These are phyloP conservation scores for Pseudovirgaria hyperparasitica DNA, from an alignment of 2,329 filamentous ascomycete species.

Conservation along the genomic window DNA sequence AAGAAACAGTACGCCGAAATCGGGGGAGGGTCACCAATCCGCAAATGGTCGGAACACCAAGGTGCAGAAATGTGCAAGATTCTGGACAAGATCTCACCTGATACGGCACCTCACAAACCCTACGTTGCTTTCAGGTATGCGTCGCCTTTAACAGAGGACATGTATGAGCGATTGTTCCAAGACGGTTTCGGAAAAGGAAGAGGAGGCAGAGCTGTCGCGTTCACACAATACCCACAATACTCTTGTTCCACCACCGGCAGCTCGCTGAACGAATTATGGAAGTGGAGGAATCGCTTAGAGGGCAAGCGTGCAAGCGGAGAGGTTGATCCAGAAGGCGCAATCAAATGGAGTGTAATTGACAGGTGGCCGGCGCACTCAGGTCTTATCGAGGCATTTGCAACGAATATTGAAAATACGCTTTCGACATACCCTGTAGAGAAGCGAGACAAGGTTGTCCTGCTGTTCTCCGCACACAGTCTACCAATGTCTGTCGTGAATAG, in stretches of 20 bases:
- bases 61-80: slow-evolving; percentile 94
- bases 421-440: slow-evolving; percentile 72
- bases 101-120: slow-evolving; percentile 91
- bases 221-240: slow-evolving; percentile 97
- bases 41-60: slow-evolving; percentile 96
- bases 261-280: slow-evolving; percentile 95
- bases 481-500: slow-evolving; percentile 97
- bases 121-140: slow-evolving; percentile 98
- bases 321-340: slow-evolving; percentile 49
- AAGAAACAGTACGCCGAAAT: slow-evolving; percentile 91
- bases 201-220: slow-evolving; percentile 88
- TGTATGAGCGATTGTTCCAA: slow-evolving; percentile 68
- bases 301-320: slow-evolving; percentile 50
- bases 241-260: slow-evolving; percentile 95
- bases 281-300: slow-evolving; percentile 82
- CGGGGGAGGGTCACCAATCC: slow-evolving; percentile 92
- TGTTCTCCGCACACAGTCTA: slow-evolving; percentile 92
- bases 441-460: slow-evolving; percentile 66
- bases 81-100: slow-evolving; percentile 77
- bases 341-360: slow-evolving; percentile 96
- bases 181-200: slow-evolving; percentile 86
- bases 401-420: slow-evolving; percentile 79
- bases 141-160: slow-evolving; percentile 83
- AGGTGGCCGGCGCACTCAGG: slow-evolving; percentile 90
- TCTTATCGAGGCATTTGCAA: slow-evolving; percentile 80